phyloP scores from a whole-genome alignment of 1,284 basidiomycete genomes.

The Tylopilus sp. region DNA sequence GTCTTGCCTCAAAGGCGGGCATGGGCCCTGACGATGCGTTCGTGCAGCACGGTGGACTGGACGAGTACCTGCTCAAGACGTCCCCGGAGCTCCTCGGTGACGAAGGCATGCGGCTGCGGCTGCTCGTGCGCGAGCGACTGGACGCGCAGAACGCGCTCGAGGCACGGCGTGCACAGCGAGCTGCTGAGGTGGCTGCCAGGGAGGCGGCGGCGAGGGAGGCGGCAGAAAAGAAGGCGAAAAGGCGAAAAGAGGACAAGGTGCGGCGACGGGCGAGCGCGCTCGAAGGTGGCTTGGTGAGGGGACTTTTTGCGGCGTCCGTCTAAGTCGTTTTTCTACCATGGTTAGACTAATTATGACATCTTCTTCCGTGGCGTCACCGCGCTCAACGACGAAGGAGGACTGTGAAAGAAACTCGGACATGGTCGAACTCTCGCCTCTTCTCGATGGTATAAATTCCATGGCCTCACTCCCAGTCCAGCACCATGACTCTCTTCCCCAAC shows the following conservation, averaged over 20 bases:
- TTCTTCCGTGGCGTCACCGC: no score
- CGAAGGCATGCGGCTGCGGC: constrained; percentile 69
- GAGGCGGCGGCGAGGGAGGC: constrained; percentile 13
- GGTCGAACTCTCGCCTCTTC: no score
- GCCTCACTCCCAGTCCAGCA: background rate
- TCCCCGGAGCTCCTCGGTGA: constrained; percentile 61
- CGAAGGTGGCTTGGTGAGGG: constrained; percentile 17
- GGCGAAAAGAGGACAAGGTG: constrained; percentile 9
- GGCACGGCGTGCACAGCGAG: constrained; percentile 11
- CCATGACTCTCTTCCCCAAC: background rate
- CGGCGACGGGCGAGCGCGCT: constrained; percentile 3
- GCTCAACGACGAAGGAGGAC: no score
- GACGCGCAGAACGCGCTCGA: constrained; percentile 28
- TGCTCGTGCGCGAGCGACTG: constrained; percentile 48
- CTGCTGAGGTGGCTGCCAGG: constrained; percentile 19
- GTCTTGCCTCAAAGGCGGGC: constrained; percentile 4
- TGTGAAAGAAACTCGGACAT: no score
- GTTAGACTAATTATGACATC: constrained; percentile 4
- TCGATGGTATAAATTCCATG: background rate
- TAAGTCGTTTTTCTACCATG: background rate
- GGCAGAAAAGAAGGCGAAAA: constrained; percentile 10
- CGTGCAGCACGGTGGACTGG: constrained; percentile 58
- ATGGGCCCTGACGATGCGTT: background rate
- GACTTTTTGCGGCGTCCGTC: constrained; percentile 16
- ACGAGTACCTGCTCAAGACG: constrained; percentile 70